Conservation (phyloP, 1,284 basidiomycete genomes). For the Sanghuangporus weigelae region DNA sequence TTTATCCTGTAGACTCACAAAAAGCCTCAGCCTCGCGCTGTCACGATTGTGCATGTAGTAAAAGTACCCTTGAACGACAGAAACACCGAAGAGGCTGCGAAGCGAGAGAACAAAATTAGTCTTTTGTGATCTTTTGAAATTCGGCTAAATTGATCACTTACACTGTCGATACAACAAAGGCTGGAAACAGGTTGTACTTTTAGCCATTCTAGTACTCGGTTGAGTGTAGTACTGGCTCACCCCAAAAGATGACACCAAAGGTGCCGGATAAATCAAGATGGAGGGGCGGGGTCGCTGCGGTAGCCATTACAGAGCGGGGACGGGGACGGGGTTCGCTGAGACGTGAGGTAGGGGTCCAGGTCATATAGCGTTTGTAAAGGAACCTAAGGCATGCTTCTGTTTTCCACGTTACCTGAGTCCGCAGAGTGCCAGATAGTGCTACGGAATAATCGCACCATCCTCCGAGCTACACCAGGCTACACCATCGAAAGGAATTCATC, state of each 20-base stretch:
- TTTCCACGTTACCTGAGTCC: background rate
- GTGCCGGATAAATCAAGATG: conserved; percentile 8
- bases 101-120: background rate
- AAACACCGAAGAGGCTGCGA: conserved; percentile 12
- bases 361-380: background rate
- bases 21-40: background rate
- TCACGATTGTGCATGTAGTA: conserved; percentile 14
- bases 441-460: background rate
- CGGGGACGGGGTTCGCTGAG: background rate
- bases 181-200: background rate
- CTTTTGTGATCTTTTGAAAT: background rate
- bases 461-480: background rate
- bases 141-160: background rate
- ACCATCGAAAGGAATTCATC: background rate
- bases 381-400: background rate
- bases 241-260: conserved; percentile 16
- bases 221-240: background rate
- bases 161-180: conserved; percentile 13
- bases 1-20: conserved; percentile 4
- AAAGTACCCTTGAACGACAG: conserved; percentile 15
- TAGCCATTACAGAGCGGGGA: background rate
- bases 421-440: background rate
- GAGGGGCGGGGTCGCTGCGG: background rate
- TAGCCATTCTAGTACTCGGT: too few relatives aligned
- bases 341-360: background rate